Evolutionary conservation across 1,284 basidiomycete species (phyloP), one percentile per base, ranked within the genome.

Genomic region (Melampsora americana): DNA sequence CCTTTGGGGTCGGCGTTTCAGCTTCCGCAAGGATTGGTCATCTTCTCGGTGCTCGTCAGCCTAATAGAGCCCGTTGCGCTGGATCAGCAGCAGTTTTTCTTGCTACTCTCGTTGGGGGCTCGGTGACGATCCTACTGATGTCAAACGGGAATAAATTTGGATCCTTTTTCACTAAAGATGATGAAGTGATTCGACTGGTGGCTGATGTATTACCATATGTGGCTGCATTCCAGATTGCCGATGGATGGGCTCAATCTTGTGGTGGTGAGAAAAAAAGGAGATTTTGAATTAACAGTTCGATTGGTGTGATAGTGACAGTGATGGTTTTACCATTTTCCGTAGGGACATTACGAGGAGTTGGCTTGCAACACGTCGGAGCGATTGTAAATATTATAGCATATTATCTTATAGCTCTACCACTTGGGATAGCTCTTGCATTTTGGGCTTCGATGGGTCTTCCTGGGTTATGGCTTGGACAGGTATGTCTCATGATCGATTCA

Each of bases 391-490:
- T 90, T 59, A 83, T 90, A n/a, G 89, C 90, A 20, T 91, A 91
- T 82, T 91, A 91, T 79, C 84, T 90, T 2, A 83, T 91, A 46
- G 90, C 90, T 14, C 83, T 91, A 20, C 90, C 90, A 0, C 83
- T 91, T 60, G 90, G 90, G 1, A 87, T 91, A 69, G 86, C 85
- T 1, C 85, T 91, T 18, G 90, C 90, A 0, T 91, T 90, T 80
- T 83, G 83, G 73, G 78, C 68, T 18, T 50, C 50, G 16, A 69
- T 76, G 67, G 80, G 80, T 23, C 80, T 44, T 80, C 80, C 20
- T 79, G 90, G 89, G 6, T 84, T 91, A 1, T 91, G 90, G 90
- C 87, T 90, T 64, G 90, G 90, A 44, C 90, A 91, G 82, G 89
- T 90, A 64, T 20, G 35, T 64, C 0, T 30, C 12, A 7, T 39